Base-by-base conservation (phyloP, 2,329 filamentous ascomycete species). In the Parasarocladium wereldwijsianum region DNA sequence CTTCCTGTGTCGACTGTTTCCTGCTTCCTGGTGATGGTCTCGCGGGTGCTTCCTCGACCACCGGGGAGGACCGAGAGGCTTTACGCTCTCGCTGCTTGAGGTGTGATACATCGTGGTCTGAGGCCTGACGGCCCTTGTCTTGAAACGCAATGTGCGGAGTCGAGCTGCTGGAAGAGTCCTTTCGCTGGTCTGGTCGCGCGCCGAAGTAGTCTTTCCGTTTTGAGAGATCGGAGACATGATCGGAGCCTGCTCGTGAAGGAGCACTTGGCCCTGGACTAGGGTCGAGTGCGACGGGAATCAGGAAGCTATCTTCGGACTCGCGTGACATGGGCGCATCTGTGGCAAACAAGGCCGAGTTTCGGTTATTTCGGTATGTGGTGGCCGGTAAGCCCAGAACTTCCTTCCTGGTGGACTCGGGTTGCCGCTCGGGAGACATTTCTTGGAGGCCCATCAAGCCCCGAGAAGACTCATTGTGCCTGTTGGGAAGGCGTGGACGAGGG, bases 71-170 rank as follows among this genome's bases (percentile, higher is more conserved):
- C 12, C 15, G 10, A 24, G 55, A 69, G 24, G 55, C 54, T 49
- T 56, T 66, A 42, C 54, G 64, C 37, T 47, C 52, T 34, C 58
- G 55, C 28, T 55, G 52, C 43, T 62, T 74, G 15, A 60, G 54
- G 26, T 67, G 59, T 2, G 63, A 57, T 21, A 65, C 66, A 17
- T 70, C 61, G 15, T 71, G 55, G 8, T 76, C 70, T 3, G 73
- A 70, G 1, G 74, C 18, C 26, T 53, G 47, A 3, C 80, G 70
- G 2, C 72, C 71, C 52, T 86, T 90, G 44, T 93, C 83, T 49
- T 93, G 84, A 48, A 85, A 92, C 14, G 84, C 80, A 43, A 93
- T 93, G 45, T 93, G 85, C n/a, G 85, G 83, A 11, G 82, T 85
- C 5, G 28, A 30, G 3, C 74, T 68, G 35, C 58, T 50, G 32